Evolutionary conservation across 2,329 filamentous ascomycete genomes (phyloP), one percentile per base, ranked within the genome.

Genomic region (Biscogniauxia sp.): DNA sequence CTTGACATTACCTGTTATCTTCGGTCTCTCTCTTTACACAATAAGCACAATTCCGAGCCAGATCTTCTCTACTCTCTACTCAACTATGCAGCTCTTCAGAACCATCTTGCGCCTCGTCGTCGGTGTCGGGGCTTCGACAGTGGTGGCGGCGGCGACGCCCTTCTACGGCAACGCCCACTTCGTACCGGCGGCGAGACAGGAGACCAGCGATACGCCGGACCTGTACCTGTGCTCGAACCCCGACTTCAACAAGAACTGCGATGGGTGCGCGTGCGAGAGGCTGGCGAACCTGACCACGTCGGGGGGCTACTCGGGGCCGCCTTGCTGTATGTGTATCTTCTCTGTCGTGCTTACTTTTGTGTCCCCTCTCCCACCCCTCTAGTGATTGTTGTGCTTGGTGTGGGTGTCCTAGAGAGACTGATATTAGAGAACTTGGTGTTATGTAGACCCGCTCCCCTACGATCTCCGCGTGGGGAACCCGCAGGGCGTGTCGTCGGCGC

Each of bases 171-270:
- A 58, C 8, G 57, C 37, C 3, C 17, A 53, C 45, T 7, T 54
- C 20, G 15, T 62, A 3, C 49, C 57, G 7, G 54, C 49, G 8
- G 53, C 49, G 11, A 63, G 67, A 58, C 66, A 69, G 20, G 61
- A 64, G 19, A 49, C 60, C 2, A 62, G 63, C 20, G 61, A 69
- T 53, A 60, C 59, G 8, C 63, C 60, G 55, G 66, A 66, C 51
- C 54, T 70, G 37, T 68, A 67, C 23, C 61, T 69, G n/a, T 70
- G 68, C 49, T 70, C 68, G 3, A 70, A 70, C 52, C 68, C 68
- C 9, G 19, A 68, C 56, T 70, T 70, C 59, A 64, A 68, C 54
- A 60, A 68, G 15, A 64, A 66, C 26, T 70, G 67, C 49, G 55
- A 54, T 15, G 60, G 56, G n/a, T 69, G 67, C 37, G 64, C 65